Conservation (phyloP, 73 alveolate species). For the Tetrahymena thermophila region DNA sequence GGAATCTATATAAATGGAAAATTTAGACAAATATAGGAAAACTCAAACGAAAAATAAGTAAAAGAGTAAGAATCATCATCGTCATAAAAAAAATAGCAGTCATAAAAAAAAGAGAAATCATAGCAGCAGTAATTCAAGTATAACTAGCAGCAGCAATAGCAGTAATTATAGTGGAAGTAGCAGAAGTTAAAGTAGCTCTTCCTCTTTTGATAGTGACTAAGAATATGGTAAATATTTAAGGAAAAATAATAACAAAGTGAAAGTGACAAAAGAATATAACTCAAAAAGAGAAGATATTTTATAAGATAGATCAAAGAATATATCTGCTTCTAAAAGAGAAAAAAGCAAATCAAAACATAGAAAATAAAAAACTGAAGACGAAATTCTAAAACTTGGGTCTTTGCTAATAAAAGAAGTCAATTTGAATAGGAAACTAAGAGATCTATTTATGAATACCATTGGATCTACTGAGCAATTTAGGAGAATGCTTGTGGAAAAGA, state of each 20-base stretch:
- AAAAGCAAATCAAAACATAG: not conserved
- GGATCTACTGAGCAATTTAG: not conserved
- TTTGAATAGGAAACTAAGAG: not conserved
- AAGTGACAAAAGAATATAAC: not conserved
- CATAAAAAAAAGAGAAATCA: not conserved
- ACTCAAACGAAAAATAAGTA: not conserved
- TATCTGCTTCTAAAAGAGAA: not conserved
- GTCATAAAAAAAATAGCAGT: not conserved
- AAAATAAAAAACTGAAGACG: not conserved
- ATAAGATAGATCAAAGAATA: not conserved
- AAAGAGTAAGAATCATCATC: not conserved
- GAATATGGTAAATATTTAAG: not conserved
- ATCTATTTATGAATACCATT: not conserved
- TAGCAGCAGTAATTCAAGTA: not conserved
- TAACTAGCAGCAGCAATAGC: not conserved
- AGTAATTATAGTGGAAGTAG: not conserved
- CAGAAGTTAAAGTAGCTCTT: not conserved
- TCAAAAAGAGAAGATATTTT: not conserved
- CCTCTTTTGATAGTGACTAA: not conserved
- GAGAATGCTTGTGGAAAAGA: not conserved
- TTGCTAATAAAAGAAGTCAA: not conserved
- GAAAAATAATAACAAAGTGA: not conserved
- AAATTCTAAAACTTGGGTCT: not conserved
- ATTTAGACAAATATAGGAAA: not conserved
- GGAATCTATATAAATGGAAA: not conserved